phyloP scores from a whole-genome alignment of 2,329 filamentous ascomycete genomes.

The Eurotiales sp. region DNA sequence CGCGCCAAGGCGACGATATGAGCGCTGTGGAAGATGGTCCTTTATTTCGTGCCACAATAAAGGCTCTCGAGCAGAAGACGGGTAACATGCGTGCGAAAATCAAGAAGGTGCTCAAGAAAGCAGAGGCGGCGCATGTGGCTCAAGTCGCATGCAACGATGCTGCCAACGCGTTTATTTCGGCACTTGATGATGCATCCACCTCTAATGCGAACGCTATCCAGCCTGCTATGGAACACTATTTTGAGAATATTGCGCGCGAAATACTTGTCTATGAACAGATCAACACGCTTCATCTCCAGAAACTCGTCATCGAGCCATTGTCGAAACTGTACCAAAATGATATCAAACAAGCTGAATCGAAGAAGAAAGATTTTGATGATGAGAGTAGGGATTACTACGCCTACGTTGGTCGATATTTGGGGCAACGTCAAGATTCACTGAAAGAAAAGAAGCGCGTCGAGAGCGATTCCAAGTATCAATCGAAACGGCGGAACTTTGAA shows the following conservation, averaged over 20 bases:
- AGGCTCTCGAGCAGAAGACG: constrained; percentile 92
- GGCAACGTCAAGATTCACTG: constrained; percentile 88
- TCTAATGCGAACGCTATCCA: constrained; percentile 97
- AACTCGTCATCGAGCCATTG: constrained; percentile 90
- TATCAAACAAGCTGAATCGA: constrained; percentile 95
- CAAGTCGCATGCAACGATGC: constrained; percentile 84
- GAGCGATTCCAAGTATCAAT: constrained; percentile 94
- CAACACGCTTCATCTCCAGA: constrained; percentile 80
- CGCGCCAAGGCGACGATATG: constrained; percentile 80
- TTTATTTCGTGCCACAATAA: constrained; percentile 93
- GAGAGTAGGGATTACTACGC: constrained; percentile 98
- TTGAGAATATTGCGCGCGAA: constrained; percentile 91
- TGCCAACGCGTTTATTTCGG: constrained; percentile 75
- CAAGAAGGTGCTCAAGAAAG: constrained; percentile 92
- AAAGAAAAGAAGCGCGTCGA: constrained; percentile 96
- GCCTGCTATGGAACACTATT: constrained; percentile 94
- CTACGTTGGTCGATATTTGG: constrained; percentile 92
- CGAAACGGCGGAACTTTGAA: constrained; percentile 90
- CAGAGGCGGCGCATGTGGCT: constrained; percentile 79
- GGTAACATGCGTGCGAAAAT: constrained; percentile 89
- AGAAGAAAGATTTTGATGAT: constrained; percentile 97
- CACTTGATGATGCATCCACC: constrained; percentile 78
- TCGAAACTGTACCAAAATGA: constrained; percentile 88
- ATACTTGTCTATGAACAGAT: constrained; percentile 82
- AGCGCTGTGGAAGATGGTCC: constrained; percentile 86